Conservation (phyloP, 164 flowering plant species). For the Vitis labrusca region DNA sequence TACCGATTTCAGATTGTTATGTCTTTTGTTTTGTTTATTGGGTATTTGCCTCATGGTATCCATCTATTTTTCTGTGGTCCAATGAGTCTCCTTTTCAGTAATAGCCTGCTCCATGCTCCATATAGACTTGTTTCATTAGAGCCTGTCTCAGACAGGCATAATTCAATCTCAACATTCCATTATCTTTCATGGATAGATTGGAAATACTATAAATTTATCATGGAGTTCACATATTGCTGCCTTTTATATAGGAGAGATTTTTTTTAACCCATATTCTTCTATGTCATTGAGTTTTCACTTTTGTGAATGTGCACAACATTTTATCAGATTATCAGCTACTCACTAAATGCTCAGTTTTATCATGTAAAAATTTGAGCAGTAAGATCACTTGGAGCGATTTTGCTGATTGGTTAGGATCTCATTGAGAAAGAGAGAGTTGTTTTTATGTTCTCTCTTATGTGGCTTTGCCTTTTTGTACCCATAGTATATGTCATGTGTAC, state of each 20-base stretch:
- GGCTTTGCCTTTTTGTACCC: too few species aligned
- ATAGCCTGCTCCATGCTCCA: background rate
- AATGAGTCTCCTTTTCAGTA: background rate
- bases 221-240: background rate
- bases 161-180: too few species aligned
- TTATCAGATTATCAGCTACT: background rate
- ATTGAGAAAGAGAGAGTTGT: too few species aligned
- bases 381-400: background rate
- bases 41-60: background rate
- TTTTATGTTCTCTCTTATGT: too few species aligned
- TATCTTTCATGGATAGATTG: background rate
- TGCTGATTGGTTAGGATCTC: too few species aligned
- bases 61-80: background rate
- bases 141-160: background rate
- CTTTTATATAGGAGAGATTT: background rate
- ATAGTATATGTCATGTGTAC: too few species aligned
- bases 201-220: background rate
- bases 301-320: background rate
- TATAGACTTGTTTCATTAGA: background rate
- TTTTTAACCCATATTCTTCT: background rate
- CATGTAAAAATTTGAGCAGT: background rate
- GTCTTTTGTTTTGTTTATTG: background rate
- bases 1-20: background rate
- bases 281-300: background rate
- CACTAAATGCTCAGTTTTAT: background rate